Percentiles rank a stretch among this genome's conserved stretches.
phyloP scores from a whole-genome alignment of 345 rosid species.

The Isatis tinctoria region DNA sequence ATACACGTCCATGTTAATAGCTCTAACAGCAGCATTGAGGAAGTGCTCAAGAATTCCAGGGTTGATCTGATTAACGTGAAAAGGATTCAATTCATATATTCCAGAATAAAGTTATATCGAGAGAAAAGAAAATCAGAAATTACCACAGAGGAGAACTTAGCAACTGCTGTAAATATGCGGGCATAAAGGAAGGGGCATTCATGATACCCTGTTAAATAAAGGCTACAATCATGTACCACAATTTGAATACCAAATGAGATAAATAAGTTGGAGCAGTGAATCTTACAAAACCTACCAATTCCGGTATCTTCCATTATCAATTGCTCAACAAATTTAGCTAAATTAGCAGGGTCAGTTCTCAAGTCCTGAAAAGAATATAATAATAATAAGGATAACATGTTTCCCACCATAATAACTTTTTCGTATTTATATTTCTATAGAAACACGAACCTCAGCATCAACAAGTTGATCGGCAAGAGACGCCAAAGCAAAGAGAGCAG shows the following conservation, averaged over 20 bases:
- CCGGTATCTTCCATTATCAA: slow-evolving; percentile 63
- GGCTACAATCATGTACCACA: slow-evolving; percentile 9
- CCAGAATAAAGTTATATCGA: not conserved
- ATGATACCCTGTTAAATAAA: slow-evolving; percentile 65
- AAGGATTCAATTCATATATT: slow-evolving; percentile 12
- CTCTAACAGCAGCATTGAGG: slow-evolving; percentile 65
- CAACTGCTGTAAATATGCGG: slow-evolving; percentile 66
- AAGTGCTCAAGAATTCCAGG: slow-evolving; percentile 59
- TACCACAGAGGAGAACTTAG: slow-evolving; percentile 88
- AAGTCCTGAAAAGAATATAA: slow-evolving; percentile 44
- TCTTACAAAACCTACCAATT: slow-evolving; percentile 39
- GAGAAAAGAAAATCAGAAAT: slow-evolving; percentile 22
- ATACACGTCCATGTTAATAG: slow-evolving; percentile 75
- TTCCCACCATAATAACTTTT: not conserved
- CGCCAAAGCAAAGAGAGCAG: slow-evolving; percentile 75
- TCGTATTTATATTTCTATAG: not conserved
- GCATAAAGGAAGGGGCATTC: slow-evolving; percentile 93
- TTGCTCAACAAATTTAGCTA: slow-evolving; percentile 67
- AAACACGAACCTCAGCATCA: slow-evolving; percentile 68
- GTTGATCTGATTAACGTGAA: slow-evolving; percentile 51
- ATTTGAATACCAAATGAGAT: slow-evolving; percentile 12
- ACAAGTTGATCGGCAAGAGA: slow-evolving; percentile 73
- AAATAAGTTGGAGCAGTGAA: slow-evolving; percentile 13
- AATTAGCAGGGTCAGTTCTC: slow-evolving; percentile 40
- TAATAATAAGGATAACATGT: slow-evolving; percentile 14